phyloP scores from a whole-genome alignment of 108 stramenopile species.

The Pseudonitzschia pungens region DNA sequence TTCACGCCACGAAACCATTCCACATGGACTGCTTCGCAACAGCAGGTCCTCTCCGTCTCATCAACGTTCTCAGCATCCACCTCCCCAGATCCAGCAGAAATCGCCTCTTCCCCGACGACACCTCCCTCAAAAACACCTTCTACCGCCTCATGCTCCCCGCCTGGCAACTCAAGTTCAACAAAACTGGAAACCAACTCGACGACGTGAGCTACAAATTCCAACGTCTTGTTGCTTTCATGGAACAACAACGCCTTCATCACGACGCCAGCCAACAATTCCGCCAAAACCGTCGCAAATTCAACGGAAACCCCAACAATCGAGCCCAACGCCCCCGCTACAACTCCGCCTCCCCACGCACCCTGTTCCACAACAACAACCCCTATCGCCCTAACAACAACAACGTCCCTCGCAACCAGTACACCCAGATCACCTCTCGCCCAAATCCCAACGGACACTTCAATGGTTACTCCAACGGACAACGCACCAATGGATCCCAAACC shows the following conservation, averaged over 20 bases:
- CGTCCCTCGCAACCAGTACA: no score
- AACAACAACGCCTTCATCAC: background rate
- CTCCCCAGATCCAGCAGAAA: background rate
- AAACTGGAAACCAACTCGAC: background rate
- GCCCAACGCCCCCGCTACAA: no score
- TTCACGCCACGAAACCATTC: background rate
- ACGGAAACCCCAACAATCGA: no score
- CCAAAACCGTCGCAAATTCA: no score
- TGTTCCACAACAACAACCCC: no score
- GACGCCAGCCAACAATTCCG: no score
- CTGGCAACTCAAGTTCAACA: background rate
- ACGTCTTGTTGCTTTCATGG: background rate
- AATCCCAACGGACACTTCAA: no score
- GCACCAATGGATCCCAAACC: no score
- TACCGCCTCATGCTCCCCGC: background rate
- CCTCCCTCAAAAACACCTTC: background rate
- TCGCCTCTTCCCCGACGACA: background rate
- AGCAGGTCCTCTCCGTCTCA: background rate
- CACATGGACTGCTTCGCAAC: background rate
- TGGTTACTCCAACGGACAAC: no score
- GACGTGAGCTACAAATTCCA: background rate
- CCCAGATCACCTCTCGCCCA: no score
- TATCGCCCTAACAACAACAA: no score
- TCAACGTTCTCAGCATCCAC: background rate
- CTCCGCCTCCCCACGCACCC: no score